A percentile compares a stretch with the other conserved stretches of the same genome.
Conservation (phyloP, 176 grass and related monocot species). For the Canna indica region DNA sequence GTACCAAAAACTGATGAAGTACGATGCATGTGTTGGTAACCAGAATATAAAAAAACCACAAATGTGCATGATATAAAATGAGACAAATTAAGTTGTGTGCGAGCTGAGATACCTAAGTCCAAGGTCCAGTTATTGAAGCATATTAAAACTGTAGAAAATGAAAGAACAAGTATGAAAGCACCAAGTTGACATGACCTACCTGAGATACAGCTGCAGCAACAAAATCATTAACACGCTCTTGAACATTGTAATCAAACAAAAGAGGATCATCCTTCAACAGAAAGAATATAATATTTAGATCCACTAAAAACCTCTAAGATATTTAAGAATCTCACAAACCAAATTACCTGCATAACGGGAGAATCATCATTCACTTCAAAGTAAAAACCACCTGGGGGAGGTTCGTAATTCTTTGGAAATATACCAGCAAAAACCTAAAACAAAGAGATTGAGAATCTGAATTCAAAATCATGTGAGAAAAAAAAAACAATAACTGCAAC, state of each 20-base stretch:
- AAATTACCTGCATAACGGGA: conserved; percentile 74
- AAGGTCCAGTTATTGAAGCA: neutral
- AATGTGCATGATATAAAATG: neutral
- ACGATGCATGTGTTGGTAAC: too few species aligned
- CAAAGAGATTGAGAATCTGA: too few species aligned
- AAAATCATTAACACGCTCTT: conserved; percentile 88
- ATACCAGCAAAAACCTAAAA: conserved; percentile 91
- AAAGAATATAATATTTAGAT: conserved; percentile 6
- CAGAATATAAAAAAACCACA: neutral
- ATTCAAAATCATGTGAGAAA: neutral
- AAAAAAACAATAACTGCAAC: neutral
- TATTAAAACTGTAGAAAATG: neutral
- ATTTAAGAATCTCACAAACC: neutral
- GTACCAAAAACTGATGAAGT: neutral
- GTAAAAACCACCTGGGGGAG: conserved; percentile 86
- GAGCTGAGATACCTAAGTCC: too few species aligned
- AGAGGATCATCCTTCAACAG: conserved; percentile 59
- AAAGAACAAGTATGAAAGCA: conserved; percentile 18
- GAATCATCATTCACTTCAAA: conserved; percentile 73
- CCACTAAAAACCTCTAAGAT: neutral
- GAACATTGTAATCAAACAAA: conserved; percentile 96
- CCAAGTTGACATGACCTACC: conserved; percentile 26
- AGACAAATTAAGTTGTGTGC: too few species aligned
- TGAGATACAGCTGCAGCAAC: conserved; percentile 85
- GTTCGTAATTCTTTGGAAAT: conserved; percentile 95